Evolutionary conservation across 2,329 filamentous ascomycete species (phyloP).

Genomic region (Mollisiaceae sp.): DNA sequence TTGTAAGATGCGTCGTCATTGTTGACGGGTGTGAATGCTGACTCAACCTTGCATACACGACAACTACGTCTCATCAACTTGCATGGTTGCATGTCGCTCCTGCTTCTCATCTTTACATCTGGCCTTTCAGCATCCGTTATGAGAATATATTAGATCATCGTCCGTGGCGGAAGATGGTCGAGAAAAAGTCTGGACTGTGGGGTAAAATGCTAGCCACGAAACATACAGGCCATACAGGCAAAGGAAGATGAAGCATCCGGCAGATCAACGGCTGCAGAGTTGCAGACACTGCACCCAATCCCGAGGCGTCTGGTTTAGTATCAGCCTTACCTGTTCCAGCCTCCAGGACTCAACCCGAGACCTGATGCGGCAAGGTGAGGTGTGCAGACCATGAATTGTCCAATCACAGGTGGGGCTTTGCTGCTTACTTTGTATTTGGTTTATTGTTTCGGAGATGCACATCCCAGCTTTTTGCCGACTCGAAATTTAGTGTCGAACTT

Average conservation of each 20-base stretch:
- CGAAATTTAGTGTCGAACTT: constrained; percentile 5
- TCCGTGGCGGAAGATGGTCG: constrained; percentile 14
- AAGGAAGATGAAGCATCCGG: constrained; percentile 15
- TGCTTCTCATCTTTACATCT: not conserved
- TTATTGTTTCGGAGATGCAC: constrained; percentile 3
- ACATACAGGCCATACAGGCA: constrained; percentile 8
- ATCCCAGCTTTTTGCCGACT: not conserved
- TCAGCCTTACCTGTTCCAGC: constrained; percentile 1
- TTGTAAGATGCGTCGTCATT: not conserved
- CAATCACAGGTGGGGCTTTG: not conserved
- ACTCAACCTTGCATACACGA: constrained; percentile 1
- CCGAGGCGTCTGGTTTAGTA: not conserved
- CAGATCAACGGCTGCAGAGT: constrained; percentile 5
- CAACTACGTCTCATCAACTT: not conserved
- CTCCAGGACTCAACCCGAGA: not conserved
- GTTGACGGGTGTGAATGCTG: not conserved
- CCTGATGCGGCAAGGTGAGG: not conserved
- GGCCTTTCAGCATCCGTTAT: not conserved
- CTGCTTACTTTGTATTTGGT: constrained; percentile 7
- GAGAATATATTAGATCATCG: not conserved
- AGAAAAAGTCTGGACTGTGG: constrained; percentile 4
- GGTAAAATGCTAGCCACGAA: constrained; percentile 6
- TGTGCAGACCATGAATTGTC: not conserved
- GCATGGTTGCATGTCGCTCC: not conserved
- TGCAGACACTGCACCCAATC: not conserved